phyloP scores from a whole-genome alignment of 768 basidiomycete genomes.

The Hysterangium stoloniferum region DNA sequence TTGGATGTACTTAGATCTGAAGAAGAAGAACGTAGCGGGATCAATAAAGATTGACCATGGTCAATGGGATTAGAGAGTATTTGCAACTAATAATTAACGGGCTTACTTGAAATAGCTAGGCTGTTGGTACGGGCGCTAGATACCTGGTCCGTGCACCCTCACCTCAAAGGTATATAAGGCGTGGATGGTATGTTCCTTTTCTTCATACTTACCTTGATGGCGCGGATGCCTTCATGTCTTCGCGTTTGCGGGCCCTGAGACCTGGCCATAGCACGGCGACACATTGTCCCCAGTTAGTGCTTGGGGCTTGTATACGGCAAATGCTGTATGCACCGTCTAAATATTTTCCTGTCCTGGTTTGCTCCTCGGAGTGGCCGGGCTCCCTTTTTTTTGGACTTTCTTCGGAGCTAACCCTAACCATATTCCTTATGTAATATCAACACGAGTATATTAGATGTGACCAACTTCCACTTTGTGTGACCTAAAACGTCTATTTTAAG shows the following conservation, averaged over 20 bases:
- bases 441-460: too few relatives aligned
- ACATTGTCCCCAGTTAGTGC: conserved; percentile 53
- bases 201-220: conserved; percentile 28
- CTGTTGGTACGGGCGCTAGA: too few relatives aligned
- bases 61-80: too few relatives aligned
- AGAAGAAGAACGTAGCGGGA: too few relatives aligned
- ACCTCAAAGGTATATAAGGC: background rate
- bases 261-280: conserved; percentile 66
- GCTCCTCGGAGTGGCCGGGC: conserved; percentile 56
- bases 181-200: conserved; percentile 5
- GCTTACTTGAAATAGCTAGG: too few relatives aligned
- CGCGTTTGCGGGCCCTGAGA: conserved; percentile 44
- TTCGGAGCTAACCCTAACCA: conserved; percentile 21
- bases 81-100: too few relatives aligned
- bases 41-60: too few relatives aligned
- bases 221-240: conserved; percentile 28
- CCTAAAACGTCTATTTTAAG: too few relatives aligned
- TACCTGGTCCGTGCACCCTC: conserved; percentile 9
- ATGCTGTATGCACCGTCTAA: conserved; percentile 69
- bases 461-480: too few relatives aligned
- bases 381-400: conserved; percentile 30
- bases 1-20: too few relatives aligned
- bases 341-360: conserved; percentile 71
- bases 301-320: conserved; percentile 57
- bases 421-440: too few relatives aligned